phyloP scores from a whole-genome alignment of 805 yeast genomes.

The Candida koratica region DNA sequence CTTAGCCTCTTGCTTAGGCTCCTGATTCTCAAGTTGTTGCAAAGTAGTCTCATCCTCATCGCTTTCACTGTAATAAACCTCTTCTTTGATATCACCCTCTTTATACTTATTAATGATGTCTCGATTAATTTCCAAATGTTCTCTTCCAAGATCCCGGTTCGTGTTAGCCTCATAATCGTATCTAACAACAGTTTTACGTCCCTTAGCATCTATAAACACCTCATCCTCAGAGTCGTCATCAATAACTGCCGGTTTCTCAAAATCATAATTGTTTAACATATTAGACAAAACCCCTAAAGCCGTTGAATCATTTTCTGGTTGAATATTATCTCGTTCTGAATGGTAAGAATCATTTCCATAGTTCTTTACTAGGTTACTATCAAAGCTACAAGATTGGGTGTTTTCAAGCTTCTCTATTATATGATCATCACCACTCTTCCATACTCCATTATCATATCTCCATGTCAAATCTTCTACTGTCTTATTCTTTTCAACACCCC shows the following conservation, averaged over 20 bases:
- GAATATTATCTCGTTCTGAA: constrained; percentile 12
- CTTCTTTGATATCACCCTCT: constrained; percentile 21
- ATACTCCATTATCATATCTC: constrained; percentile 58
- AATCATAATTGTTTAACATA: constrained; percentile 29
- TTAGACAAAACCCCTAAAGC: constrained; percentile 33
- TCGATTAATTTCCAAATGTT: constrained; percentile 23
- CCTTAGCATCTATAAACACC: constrained; percentile 35
- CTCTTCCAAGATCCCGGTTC: constrained; percentile 21
- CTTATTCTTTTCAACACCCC: constrained; percentile 83
- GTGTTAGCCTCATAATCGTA: constrained; percentile 33
- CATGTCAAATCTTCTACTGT: constrained; percentile 58
- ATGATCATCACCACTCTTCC: constrained; percentile 81
- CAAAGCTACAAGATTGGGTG: constrained; percentile 21
- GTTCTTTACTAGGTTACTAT: constrained; percentile 21
- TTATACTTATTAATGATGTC: constrained; percentile 23
- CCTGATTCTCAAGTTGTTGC: constrained; percentile 7
- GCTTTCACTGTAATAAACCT: constrained; percentile 34
- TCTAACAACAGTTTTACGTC: constrained; percentile 28
- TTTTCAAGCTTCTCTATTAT: constrained; percentile 54
- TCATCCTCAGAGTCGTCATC: constrained; percentile 35
- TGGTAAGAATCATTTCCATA: constrained; percentile 21
- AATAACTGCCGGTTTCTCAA: constrained; percentile 34
- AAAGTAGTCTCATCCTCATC: constrained; percentile 21
- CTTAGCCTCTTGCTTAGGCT: constrained; percentile 5
- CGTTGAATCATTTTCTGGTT: constrained; percentile 14